Percentiles rank a stretch among this genome's conserved stretches.
phyloP scores from a whole-genome alignment of 176 grass and related monocot species.

The Carex pumila region DNA sequence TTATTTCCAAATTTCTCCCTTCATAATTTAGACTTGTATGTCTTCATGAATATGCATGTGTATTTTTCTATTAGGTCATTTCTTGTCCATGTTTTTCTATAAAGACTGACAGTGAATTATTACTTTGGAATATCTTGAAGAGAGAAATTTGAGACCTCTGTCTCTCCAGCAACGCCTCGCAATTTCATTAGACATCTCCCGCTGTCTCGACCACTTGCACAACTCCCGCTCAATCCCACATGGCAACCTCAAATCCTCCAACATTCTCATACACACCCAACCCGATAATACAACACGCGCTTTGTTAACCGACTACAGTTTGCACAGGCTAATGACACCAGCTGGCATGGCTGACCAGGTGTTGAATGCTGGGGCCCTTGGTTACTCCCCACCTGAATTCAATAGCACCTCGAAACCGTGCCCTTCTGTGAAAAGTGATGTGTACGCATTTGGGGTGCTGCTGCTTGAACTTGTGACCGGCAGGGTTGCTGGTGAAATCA shows the following conservation, averaged over 20 bases:
- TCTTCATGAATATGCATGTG: background rate
- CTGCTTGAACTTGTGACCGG: conserved; percentile 81
- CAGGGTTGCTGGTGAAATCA: conserved; percentile 62
- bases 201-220: conserved; percentile 74
- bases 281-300: conserved; percentile 17
- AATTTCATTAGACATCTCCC: conserved; percentile 44
- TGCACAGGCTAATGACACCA: conserved; percentile 69
- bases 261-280: conserved; percentile 52
- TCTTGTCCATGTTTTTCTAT: background rate
- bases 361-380: conserved; percentile 61
- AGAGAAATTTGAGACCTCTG: conserved; percentile 43
- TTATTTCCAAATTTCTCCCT: background rate
- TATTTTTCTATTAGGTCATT: background rate
- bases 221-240: conserved; percentile 77
- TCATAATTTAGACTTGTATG: background rate
- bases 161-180: conserved; percentile 45
- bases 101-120: background rate
- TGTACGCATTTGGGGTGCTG: conserved; percentile 82
- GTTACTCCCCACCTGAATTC: conserved; percentile 83
- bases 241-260: conserved; percentile 78
- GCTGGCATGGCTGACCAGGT: conserved; percentile 64
- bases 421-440: conserved; percentile 80
- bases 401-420: conserved; percentile 76
- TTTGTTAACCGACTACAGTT: conserved; percentile 63
- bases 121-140: conserved; percentile 31